Evolutionary conservation across 2,329 filamentous ascomycete species (phyloP).

Genomic region (Aureobasidium pullulans): DNA sequence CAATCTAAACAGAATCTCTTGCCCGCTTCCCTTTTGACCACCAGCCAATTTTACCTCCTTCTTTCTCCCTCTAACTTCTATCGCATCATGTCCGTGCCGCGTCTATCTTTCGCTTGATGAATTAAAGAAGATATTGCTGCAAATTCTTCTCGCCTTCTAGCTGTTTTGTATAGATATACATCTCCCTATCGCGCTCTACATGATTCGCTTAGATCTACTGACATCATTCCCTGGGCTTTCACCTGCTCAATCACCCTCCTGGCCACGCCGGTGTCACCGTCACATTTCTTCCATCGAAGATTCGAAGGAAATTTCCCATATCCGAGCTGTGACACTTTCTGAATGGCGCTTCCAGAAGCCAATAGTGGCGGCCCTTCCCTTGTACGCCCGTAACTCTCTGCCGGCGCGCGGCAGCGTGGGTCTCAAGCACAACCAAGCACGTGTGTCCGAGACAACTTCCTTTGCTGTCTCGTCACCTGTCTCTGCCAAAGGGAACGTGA

Average conservation of each 20-base stretch:
- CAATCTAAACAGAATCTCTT: background rate
- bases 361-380: constrained; percentile 6
- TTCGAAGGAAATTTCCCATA: background rate
- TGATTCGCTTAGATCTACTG: background rate
- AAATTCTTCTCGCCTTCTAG: constrained; percentile 6
- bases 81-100: constrained; percentile 4
- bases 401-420: background rate
- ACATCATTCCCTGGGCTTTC: background rate
- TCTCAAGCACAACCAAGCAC: background rate
- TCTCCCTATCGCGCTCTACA: background rate
- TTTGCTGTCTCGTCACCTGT: background rate
- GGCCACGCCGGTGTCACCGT: background rate
- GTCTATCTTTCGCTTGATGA: background rate
- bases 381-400: background rate
- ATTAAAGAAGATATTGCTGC: background rate
- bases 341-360: constrained; percentile 9
- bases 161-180: constrained; percentile 6
- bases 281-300: background rate
- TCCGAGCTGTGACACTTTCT: constrained; percentile 1
- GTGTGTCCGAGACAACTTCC: background rate
- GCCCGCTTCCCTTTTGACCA: background rate
- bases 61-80: background rate
- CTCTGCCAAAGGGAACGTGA: background rate
- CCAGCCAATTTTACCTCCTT: background rate
- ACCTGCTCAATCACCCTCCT: background rate